Conservation (phyloP, 768 basidiomycete genomes). For the Lepiota brunneoincarnata region DNA sequence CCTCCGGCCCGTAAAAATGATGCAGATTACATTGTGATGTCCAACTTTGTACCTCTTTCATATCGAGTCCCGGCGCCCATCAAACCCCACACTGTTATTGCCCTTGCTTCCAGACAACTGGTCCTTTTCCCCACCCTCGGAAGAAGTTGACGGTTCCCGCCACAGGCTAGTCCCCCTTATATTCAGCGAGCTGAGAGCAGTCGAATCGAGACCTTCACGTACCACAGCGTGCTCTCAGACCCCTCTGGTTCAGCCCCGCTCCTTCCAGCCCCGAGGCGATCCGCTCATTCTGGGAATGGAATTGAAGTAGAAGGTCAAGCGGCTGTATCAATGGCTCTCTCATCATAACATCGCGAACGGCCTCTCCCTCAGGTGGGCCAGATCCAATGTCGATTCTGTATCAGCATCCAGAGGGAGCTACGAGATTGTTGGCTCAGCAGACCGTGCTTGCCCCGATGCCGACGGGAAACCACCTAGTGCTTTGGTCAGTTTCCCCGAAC, state of each 20-base stretch:
- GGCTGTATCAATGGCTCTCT: neutral
- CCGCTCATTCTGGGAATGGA: neutral
- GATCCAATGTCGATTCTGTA: constrained; percentile 26
- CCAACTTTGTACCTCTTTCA: constrained; percentile 22
- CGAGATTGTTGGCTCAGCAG: constrained; percentile 16
- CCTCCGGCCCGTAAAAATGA: constrained; percentile 22
- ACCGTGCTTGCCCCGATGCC: constrained; percentile 17
- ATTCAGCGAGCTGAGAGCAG: neutral
- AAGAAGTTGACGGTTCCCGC: constrained; percentile 34
- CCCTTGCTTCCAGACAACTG: constrained; percentile 1
- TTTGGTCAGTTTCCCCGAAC: constrained; percentile 32
- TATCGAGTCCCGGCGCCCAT: constrained; percentile 26
- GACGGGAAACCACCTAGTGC: constrained; percentile 25
- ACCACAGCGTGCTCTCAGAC: neutral
- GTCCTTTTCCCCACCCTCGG: constrained; percentile 17
- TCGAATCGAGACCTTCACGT: neutral
- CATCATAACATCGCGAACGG: constrained; percentile 5
- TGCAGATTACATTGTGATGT: constrained; percentile 31
- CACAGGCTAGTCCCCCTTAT: constrained; percentile 25
- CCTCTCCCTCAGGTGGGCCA: constrained; percentile 19
- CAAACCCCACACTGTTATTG: constrained; percentile 14
- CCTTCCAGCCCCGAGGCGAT: neutral
- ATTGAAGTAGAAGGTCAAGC: neutral
- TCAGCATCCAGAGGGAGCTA: constrained; percentile 32
- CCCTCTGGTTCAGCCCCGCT: neutral